These are phyloP conservation scores for Closterium sp. DNA, from an alignment of 139 green algal species.

Conservation along the genomic window DNA sequence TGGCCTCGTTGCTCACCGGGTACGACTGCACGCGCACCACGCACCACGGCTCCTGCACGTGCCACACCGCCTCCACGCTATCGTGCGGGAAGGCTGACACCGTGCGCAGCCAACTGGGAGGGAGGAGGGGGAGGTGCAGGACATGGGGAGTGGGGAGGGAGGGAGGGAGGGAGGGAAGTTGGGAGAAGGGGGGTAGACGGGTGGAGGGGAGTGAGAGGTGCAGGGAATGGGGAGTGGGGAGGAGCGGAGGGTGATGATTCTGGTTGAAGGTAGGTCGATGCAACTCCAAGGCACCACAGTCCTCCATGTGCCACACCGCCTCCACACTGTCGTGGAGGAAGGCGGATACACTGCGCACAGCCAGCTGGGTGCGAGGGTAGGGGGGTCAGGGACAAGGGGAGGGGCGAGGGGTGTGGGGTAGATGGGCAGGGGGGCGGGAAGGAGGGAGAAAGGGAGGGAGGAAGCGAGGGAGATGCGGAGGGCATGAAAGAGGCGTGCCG, in stretches of 20 bases:
- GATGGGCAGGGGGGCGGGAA: not conserved
- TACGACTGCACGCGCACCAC: constrained; percentile 46
- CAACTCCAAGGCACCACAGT: no score
- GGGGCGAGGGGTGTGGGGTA: not conserved
- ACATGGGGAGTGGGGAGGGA: not conserved
- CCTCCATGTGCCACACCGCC: constrained; percentile 5
- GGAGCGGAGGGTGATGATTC: not conserved
- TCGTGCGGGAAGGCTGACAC: constrained; percentile 32
- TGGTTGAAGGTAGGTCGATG: no score
- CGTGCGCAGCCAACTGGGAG: constrained; percentile 26
- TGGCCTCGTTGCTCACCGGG: constrained; percentile 15
- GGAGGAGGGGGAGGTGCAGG: not conserved
- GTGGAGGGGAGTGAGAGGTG: not conserved
- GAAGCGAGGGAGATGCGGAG: not conserved
- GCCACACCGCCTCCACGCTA: constrained; percentile 7
- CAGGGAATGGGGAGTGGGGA: not conserved
- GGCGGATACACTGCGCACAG: constrained; percentile 17
- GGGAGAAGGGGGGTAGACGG: not conserved
- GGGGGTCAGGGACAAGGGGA: not conserved
- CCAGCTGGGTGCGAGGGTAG: constrained; percentile 16
- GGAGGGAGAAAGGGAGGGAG: not conserved
- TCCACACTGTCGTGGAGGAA: constrained; percentile 30
- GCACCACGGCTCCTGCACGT: constrained; percentile 29
- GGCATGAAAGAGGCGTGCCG: not conserved
- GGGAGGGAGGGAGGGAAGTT: not conserved